Evolutionary conservation across 345 rosid genomes (phyloP), one percentile per base, ranked within the genome.

Genomic region (Gossypium stocksii): DNA sequence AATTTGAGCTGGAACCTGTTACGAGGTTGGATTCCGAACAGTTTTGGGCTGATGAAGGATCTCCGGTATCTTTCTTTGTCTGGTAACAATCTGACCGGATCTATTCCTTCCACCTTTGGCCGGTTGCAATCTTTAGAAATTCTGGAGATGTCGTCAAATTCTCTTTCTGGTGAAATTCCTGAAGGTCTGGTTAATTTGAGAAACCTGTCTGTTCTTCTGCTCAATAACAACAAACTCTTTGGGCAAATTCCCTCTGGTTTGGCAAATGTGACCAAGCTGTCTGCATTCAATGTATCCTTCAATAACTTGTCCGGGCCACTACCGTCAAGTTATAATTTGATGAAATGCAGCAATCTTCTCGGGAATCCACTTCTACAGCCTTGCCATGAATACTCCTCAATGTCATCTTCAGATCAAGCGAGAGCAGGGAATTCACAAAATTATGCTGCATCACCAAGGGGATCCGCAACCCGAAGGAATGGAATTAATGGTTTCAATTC

Each of bases 251-350:
- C 94, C 38, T 74, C 84, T 5, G 86, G 84, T 73, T 74, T 87
- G 74, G 85, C 86, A 66, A 84, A 84, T 79, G 78, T 63, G 56
- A 72, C 90, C 4, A 49, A 65, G n/a, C 90, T 89, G 44, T 76
- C 85, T n/a, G 75, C 77, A 3, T 85, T 89, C 78, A 86, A 89
- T 66, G 84, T 85, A 70, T 89, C 93, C 56, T 85, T 82, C 80
- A 87, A 89, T 72, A 73, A 89, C 82, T 74, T 89, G 70, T 88
- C 90, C 23, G 93, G 93, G 70, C 86, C 90, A 14, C 74, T 89
- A 77, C 91, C 87, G 19, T 66, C 71, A 12, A 83, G 82, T 66
- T 78, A 75, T 71, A 78, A 72, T 76, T 77, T 83, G 75, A 75
- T 79, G 77, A 82, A 78, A 63, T 89, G 92, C 73, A 79, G 77